Conservation (phyloP, 257 asterid genomes). For the Capsicum baccatum region DNA sequence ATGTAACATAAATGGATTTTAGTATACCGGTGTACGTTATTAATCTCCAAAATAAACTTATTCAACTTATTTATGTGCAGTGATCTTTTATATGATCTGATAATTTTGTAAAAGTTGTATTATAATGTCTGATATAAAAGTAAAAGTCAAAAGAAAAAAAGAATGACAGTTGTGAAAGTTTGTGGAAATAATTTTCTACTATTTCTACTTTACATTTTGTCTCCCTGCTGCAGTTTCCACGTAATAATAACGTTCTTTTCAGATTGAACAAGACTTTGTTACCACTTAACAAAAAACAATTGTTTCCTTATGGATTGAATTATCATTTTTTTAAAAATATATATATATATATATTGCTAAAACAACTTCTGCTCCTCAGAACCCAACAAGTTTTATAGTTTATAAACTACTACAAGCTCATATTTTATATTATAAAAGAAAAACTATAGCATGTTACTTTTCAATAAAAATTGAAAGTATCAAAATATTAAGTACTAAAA, state of each 20-base stretch:
- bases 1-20: too few relatives aligned
- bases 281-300: neutral
- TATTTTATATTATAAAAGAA: neutral
- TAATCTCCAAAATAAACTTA: neutral
- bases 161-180: neutral
- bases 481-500: slow-evolving; percentile 11
- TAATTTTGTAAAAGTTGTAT: neutral
- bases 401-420: neutral
- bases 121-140: neutral
- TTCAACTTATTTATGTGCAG: neutral
- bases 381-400: neutral
- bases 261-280: neutral
- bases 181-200: neutral
- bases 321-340: neutral
- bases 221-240: neutral
- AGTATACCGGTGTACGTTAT: neutral
- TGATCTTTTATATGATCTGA: neutral
- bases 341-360: neutral
- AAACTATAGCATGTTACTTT: slow-evolving; percentile 32
- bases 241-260: too few relatives aligned
- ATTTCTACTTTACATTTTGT: neutral
- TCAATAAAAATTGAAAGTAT: slow-evolving; percentile 20
- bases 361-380: neutral
- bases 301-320: slow-evolving; percentile 13
- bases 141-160: neutral